Conservation (phyloP, 108 stramenopile genomes). For the Mayamaea pseudoterrestris region DNA sequence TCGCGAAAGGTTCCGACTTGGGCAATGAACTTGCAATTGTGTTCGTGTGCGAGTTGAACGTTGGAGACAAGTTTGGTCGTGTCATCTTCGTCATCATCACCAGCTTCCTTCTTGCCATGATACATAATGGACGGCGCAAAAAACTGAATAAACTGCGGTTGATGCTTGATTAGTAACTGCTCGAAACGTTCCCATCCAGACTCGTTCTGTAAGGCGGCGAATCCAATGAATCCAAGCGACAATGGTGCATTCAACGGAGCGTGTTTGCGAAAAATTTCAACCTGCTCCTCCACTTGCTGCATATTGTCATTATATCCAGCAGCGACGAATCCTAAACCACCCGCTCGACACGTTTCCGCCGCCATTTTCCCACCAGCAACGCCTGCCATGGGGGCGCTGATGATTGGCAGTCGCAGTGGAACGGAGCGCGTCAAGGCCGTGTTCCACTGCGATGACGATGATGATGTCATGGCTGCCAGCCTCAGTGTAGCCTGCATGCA, state of each 20-base stretch:
- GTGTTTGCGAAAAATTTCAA: slow-evolving; percentile 28
- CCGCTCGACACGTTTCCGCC: slow-evolving; percentile 43
- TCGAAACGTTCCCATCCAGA: slow-evolving; percentile 38
- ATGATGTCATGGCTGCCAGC: no score
- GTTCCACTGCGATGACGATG: no score
- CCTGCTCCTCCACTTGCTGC: slow-evolving; percentile 25
- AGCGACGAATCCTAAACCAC: slow-evolving; percentile 61
- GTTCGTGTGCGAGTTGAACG: slow-evolving; percentile 39
- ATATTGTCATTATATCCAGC: slow-evolving; percentile 48
- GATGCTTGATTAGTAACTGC: slow-evolving; percentile 28
- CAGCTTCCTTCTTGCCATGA: no score
- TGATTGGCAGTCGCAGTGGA: slow-evolving; percentile 16
- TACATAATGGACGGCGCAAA: slow-evolving; percentile 51
- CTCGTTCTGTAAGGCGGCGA: slow-evolving; percentile 31
- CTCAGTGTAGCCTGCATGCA: no score
- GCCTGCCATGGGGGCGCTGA: slow-evolving; percentile 68
- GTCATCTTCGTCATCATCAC: neutral
- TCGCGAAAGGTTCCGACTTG: slow-evolving; percentile 57
- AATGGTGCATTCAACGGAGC: slow-evolving; percentile 17
- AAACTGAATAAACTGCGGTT: slow-evolving; percentile 53
- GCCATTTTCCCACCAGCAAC: slow-evolving; percentile 51
- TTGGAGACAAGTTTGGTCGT: no score
- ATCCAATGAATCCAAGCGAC: slow-evolving; percentile 55
- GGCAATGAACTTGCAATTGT: slow-evolving; percentile 35
- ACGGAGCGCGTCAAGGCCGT: neutral